These are phyloP conservation scores for Drechslerella dactyloides DNA, from an alignment of 2,329 filamentous ascomycete genomes.

Conservation along the genomic window DNA sequence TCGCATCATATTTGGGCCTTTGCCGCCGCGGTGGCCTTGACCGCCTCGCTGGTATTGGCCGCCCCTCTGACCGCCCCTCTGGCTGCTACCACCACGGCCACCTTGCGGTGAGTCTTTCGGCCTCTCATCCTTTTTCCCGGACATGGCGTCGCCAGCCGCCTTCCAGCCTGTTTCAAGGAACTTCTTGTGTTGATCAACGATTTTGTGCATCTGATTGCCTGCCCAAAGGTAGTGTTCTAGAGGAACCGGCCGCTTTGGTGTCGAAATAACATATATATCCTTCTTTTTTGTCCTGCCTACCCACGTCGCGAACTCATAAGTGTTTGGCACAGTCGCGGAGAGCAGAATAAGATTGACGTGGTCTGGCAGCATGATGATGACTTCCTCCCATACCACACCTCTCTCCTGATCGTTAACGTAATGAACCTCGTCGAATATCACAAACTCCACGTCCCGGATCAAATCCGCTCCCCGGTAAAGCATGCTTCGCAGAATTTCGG, in stretches of 20 bases:
- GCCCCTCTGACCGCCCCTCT: slow-evolving; percentile 61
- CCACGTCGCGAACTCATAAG: slow-evolving; percentile 97
- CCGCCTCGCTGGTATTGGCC: slow-evolving; percentile 65
- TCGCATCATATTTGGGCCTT: slow-evolving; percentile 61
- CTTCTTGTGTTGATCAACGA: slow-evolving; percentile 88
- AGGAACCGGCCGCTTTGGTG: slow-evolving; percentile 90
- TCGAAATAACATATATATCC: slow-evolving; percentile 98
- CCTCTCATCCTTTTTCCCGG: slow-evolving; percentile 79
- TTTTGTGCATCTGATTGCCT: slow-evolving; percentile 88
- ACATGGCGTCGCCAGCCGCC: slow-evolving; percentile 80
- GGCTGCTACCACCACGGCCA: slow-evolving; percentile 57
- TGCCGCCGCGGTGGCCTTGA: slow-evolving; percentile 62
- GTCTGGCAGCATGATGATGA: slow-evolving; percentile 98
- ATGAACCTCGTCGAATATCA: slow-evolving; percentile 98
- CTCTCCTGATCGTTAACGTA: slow-evolving; percentile 93
- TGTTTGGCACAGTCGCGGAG: slow-evolving; percentile 96
- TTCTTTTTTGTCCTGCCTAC: slow-evolving; percentile 97
- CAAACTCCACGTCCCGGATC: slow-evolving; percentile 96
- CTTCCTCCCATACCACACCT: slow-evolving; percentile 98
- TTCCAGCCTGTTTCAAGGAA: slow-evolving; percentile 87
- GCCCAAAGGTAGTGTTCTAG: slow-evolving; percentile 97
- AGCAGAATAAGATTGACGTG: slow-evolving; percentile 94
- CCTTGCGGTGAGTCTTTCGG: slow-evolving; percentile 54
- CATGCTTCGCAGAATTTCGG: slow-evolving; percentile 97
- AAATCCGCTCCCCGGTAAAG: slow-evolving; percentile 93